Base-by-base conservation (phyloP, 2,329 filamentous ascomycete species). In the Aulographum hederae region DNA sequence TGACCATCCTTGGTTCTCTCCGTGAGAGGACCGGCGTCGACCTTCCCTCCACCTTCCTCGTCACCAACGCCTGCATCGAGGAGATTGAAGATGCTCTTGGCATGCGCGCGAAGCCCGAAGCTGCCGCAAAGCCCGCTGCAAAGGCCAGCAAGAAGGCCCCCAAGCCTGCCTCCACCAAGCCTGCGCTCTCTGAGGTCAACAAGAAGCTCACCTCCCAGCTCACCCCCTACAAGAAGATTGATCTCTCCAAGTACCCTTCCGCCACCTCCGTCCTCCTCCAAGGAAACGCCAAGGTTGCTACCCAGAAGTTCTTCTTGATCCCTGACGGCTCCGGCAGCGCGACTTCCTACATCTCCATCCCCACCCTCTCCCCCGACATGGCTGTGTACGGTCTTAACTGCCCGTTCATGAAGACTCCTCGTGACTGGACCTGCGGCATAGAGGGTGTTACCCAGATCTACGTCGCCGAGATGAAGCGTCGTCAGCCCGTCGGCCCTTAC, bases 381-480 rank as follows among this genome's bases (percentile, higher is more conserved):
- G 56, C 54, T 30, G 60, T 64, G 8, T 65, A 58, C 41, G 62
- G 62, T 33, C 51, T 79, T 40, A 78, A 78, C 51, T 78, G 70
- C 30, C 74, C 74, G 4, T 79, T 73, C 56, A 73, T 78, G 69
- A 76, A 71, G 54, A 67, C 62, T 2, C 73, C 74, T 0, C 63
- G 72, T 36, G 65, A 74, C 43, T 77, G 67, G 54, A 64, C 62
- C 18, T 74, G 70, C 43, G 71, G 71, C 36, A 68, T 78, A 33
- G 67, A 73, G 42, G 69, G 70, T 17, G 69, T 76, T 46, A 67
- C 72, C 4, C 53, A 63, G 40, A 65, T 73, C 46, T 78, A 74
- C 51, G 65, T 78, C 25, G 56, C 62, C 4, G 76, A 81, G 52
- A 77, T 82, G 51, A 73, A 71, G 51, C 67, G 70, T 4, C 73